Evolutionary conservation across 331 rosid species (phyloP).

Genomic region (Arachis monticola): DNA sequence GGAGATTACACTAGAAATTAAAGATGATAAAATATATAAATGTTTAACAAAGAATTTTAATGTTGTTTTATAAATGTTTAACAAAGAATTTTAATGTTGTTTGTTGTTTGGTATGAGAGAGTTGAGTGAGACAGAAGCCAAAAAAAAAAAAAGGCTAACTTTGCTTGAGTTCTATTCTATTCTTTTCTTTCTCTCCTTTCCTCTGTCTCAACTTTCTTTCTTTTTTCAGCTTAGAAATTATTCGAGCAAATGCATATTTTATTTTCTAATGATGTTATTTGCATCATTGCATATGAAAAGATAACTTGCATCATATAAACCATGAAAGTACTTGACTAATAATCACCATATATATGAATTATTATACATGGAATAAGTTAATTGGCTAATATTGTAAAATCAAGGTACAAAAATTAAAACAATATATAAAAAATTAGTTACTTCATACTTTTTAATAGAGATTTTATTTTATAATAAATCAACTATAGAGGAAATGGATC

Average conservation of each 20-base stretch:
- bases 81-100: slow-evolving; percentile 36
- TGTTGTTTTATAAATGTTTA: background rate
- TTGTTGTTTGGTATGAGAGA: slow-evolving; percentile 18
- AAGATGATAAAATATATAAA: no score
- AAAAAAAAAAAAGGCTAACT: slow-evolving; percentile 61
- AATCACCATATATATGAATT: background rate
- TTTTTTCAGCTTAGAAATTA: background rate
- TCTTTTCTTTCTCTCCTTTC: slow-evolving; percentile 52
- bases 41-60: slow-evolving; percentile 31
- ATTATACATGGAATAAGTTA: no score
- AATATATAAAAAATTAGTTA: no score
- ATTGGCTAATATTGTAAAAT: no score
- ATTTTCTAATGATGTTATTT: background rate
- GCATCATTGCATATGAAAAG: background rate
- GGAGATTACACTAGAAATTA: no score
- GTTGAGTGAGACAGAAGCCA: slow-evolving; percentile 49
- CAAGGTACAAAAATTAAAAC: no score
- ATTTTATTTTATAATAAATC: no score
- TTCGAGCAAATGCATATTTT: background rate
- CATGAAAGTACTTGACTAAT: background rate
- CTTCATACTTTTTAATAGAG: no score
- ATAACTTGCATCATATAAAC: background rate
- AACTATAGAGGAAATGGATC: background rate
- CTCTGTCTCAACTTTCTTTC: background rate
- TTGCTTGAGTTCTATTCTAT: slow-evolving; percentile 41